Percentiles rank a stretch among this genome's conserved stretches.
Evolutionary conservation across 2,329 filamentous ascomycete species (phyloP).

Genomic region (Tolypocladium guangdongense): DNA sequence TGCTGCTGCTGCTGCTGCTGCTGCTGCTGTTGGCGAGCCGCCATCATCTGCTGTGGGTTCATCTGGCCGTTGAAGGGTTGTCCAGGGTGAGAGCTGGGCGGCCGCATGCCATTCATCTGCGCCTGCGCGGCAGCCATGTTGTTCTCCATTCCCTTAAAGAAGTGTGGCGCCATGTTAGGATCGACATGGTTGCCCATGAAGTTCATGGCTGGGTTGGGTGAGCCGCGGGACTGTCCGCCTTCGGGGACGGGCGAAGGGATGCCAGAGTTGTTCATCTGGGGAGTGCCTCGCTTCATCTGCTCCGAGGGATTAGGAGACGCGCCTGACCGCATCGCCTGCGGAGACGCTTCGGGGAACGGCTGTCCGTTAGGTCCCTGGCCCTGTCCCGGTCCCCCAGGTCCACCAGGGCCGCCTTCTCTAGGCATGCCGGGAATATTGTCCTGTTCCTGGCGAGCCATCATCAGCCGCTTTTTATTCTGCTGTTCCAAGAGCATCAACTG

Average conservation of each 20-base stretch:
- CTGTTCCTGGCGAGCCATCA: conserved; percentile 75
- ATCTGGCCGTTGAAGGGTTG: conserved; percentile 47
- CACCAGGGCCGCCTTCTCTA: conserved; percentile 39
- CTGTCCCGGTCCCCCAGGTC: conserved; percentile 42
- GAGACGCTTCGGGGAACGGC: conserved; percentile 58
- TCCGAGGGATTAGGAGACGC: conserved; percentile 69
- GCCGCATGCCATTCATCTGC: conserved; percentile 57
- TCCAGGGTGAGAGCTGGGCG: conserved; percentile 56
- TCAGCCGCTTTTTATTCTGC: conserved; percentile 75
- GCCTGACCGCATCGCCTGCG: conserved; percentile 54
- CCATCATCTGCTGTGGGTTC: conserved; percentile 51
- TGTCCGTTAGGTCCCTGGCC: conserved; percentile 48
- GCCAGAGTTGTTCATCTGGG: conserved; percentile 58
- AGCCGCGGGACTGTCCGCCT: conserved; percentile 53
- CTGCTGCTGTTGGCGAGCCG: conserved; percentile 27
- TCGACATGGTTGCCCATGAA: conserved; percentile 56
- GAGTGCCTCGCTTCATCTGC: conserved; percentile 68
- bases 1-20: conserved; percentile 23
- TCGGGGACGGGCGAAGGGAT: conserved; percentile 65
- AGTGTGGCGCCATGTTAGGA: conserved; percentile 47
- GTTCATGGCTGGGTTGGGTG: conserved; percentile 50
- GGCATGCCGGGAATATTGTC: conserved; percentile 45
- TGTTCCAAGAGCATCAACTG: conserved; percentile 79
- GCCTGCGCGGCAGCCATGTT: conserved; percentile 39
- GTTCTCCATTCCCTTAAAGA: conserved; percentile 45